These are phyloP conservation scores for Plectosphaerella sp. DNA, from an alignment of 2,329 filamentous ascomycete species.

Conservation along the genomic window DNA sequence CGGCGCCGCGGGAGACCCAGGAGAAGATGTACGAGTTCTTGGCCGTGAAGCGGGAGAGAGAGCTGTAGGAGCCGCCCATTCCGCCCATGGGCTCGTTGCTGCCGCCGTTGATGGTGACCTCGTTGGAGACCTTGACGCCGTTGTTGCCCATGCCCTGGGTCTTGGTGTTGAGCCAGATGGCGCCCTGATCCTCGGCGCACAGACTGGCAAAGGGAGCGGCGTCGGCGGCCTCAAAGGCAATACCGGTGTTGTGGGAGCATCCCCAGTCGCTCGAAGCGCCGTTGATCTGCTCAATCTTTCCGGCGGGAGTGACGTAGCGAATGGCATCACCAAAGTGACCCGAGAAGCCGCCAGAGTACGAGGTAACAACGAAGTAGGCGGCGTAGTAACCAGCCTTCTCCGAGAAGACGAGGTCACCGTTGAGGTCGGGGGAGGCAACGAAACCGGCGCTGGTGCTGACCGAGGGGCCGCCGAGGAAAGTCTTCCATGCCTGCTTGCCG, in stretches of 20 bases:
- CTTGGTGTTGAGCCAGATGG: conserved; percentile 60
- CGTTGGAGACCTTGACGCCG: conserved; percentile 58
- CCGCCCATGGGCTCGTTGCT: conserved; percentile 57
- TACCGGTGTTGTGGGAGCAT: conserved; percentile 62
- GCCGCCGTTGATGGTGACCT: conserved; percentile 56
- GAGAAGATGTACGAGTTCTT: conserved; percentile 54
- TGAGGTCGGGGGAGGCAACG: conserved; percentile 51
- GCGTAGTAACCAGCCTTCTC: conserved; percentile 51
- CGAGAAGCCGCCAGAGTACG: conserved; percentile 45
- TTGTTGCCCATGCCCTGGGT: conserved; percentile 47
- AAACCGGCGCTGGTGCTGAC: conserved; percentile 42
- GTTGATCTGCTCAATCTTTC: conserved; percentile 43
- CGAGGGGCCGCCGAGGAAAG: conserved; percentile 52
- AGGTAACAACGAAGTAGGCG: conserved; percentile 58
- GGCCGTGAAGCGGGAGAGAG: conserved; percentile 47
- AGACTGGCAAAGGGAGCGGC: conserved; percentile 53
- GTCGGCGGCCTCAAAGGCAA: conserved; percentile 57
- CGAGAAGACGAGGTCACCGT: conserved; percentile 59
- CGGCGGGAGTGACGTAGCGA: conserved; percentile 41
- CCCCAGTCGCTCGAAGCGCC: conserved; percentile 54
- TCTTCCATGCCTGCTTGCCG: conserved; percentile 53
- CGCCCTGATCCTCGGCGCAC: conserved; percentile 59
- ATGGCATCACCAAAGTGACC: conserved; percentile 56
- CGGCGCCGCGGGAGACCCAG: conserved; percentile 57
- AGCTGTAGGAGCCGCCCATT: conserved; percentile 59